Evolutionary conservation across 768 basidiomycete species (phyloP), one percentile per base, ranked within the genome.

Genomic region (Neoboletus magnificus): DNA sequence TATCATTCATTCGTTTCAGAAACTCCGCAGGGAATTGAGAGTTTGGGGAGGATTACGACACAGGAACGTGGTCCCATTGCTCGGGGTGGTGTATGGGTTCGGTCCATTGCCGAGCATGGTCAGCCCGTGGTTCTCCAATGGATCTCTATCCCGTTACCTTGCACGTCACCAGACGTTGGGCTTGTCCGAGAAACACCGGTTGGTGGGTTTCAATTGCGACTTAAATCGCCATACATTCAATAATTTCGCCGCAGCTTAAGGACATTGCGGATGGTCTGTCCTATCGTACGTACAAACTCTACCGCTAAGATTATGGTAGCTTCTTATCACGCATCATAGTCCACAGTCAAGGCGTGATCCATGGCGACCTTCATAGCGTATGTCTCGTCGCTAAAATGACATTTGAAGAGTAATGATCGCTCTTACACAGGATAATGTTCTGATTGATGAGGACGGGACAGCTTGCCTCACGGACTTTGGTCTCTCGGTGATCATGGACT

Each of bases 381-480:
- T 15, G 69, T 23, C 23, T 16, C 33, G 22, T 35, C 7, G 5
- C 29, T n/a, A 11, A 39, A 30, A n/a, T 20, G 8, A 9, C 3
- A 2, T 33, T 50, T 23, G 1, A 23, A 2, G 15, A 32, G 18
- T 10, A 35, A 33, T 54, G 35, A 52, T 11, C 22, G 16, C 39
- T 41, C 40, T 15, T 42, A 16, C 11, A 22, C 29, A 69, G 69
- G 67, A 49, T 16, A 82, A 82, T 55, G 74, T 82, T 47, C 68
- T 82, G 25, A 71, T 82, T 13, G 72, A 73, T 9, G 70, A 66
- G 6, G 33, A 67, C 4, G 70, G 70, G 18, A 65, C 71, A 13
- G 80, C 80, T 13, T 76, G 76, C 46, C 66, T 82, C 7, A 73
- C 78, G 2, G 80, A 82, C 60, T 82, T 82, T 56, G 80, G 81